Evolutionary conservation across 306 rosid species (phyloP).

Genomic region (Gleditsia sinensis): DNA sequence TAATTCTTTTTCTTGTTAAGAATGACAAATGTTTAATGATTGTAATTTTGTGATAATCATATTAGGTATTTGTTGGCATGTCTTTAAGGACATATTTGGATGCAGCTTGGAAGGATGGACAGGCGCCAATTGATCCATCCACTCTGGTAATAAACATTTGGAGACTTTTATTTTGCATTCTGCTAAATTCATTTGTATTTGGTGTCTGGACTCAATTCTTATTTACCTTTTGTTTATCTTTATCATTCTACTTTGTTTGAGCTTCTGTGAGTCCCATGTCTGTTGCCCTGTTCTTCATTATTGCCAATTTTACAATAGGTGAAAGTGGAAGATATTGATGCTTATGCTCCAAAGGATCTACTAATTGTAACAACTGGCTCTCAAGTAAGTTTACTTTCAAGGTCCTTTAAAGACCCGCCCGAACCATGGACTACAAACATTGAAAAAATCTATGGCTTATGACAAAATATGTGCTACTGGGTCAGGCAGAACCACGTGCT

Average conservation of each 20-base stretch:
- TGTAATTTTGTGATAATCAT: constrained; percentile 7
- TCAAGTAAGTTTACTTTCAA: constrained; percentile 75
- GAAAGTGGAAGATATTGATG: constrained; percentile 94
- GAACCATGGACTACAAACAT: constrained; percentile 22
- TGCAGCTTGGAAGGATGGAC: constrained; percentile 97
- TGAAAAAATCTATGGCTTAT: constrained; percentile 42
- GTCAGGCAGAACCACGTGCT: constrained; percentile 99
- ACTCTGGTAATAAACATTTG: constrained; percentile 58
- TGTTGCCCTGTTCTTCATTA: constrained; percentile 4
- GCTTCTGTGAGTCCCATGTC: background rate
- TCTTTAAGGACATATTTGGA: constrained; percentile 91
- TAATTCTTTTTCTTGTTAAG: constrained; percentile 7
- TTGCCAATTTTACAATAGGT: constrained; percentile 54
- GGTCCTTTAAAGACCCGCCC: constrained; percentile 27
- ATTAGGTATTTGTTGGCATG: constrained; percentile 94
- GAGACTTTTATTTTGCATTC: constrained; percentile 2
- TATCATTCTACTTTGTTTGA: background rate
- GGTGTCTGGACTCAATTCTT: background rate
- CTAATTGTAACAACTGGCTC: constrained; percentile 96
- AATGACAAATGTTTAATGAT: constrained; percentile 3
- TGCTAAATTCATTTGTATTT: constrained; percentile 12
- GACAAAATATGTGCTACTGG: constrained; percentile 55
- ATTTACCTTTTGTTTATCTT: background rate
- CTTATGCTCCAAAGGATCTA: constrained; percentile 94
- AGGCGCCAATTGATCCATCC: constrained; percentile 93